Conservation (phyloP, 2,329 filamentous ascomycete species). For the Ophiostoma perfectum region DNA sequence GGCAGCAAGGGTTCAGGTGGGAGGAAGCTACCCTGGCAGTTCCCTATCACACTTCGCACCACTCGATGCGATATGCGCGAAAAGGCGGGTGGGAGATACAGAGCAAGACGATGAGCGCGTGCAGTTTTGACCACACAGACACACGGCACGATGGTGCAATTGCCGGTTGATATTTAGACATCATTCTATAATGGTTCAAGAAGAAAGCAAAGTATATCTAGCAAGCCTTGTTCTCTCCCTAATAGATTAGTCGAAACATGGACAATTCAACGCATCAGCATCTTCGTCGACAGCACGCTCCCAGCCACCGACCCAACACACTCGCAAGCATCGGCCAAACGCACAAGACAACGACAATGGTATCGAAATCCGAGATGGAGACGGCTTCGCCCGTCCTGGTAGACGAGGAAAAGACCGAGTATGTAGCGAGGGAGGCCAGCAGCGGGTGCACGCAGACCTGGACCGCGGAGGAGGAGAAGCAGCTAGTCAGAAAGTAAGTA, state of each 20-base stretch:
- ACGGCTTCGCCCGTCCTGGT: neutral
- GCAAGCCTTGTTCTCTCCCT: neutral
- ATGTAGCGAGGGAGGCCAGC: neutral
- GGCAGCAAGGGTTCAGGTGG: neutral
- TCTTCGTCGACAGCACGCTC: neutral
- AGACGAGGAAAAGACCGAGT: conserved; percentile 2
- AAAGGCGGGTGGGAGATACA: neutral
- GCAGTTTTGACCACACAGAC: neutral
- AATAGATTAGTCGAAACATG: neutral
- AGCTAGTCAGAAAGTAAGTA: conserved; percentile 1
- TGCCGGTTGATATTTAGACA: neutral
- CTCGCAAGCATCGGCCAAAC: neutral
- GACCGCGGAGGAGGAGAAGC: neutral
- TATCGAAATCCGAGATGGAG: neutral
- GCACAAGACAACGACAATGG: neutral
- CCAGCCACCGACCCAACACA: neutral
- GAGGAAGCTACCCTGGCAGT: neutral
- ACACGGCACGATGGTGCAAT: neutral
- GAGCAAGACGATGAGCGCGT: neutral
- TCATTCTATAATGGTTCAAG: neutral
- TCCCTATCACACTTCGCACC: neutral
- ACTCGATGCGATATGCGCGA: neutral
- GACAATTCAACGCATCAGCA: neutral
- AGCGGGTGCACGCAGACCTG: neutral
- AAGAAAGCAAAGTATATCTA: neutral